Percentiles rank a stretch among this genome's conserved stretches.
These are phyloP conservation scores for Xylariales sp. DNA, from an alignment of 2,329 filamentous ascomycete species.

Conservation along the genomic window DNA sequence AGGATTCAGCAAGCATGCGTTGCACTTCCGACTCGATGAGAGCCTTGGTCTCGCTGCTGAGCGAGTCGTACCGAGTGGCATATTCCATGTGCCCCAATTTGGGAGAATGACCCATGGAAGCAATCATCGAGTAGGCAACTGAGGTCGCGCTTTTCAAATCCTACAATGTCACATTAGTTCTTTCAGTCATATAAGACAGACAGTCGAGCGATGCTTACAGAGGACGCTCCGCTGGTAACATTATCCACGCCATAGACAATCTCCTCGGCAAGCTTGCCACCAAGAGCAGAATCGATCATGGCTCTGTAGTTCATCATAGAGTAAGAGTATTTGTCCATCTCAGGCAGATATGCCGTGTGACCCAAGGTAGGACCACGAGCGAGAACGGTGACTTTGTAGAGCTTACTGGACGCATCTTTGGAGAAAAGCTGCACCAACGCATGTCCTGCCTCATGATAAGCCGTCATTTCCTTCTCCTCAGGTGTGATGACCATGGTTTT, in stretches of 20 bases:
- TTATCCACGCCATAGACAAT: constrained; percentile 87
- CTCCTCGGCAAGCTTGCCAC: constrained; percentile 86
- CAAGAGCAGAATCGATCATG: constrained; percentile 74
- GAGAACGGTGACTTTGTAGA: constrained; percentile 98
- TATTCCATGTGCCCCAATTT: constrained; percentile 88
- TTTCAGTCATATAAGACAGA: neutral
- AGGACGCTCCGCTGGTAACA: constrained; percentile 82
- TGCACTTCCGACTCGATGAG: constrained; percentile 87
- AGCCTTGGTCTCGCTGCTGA: constrained; percentile 82
- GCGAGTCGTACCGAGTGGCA: constrained; percentile 68
- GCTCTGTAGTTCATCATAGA: constrained; percentile 81
- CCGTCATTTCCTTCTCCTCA: constrained; percentile 94
- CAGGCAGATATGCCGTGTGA: constrained; percentile 80
- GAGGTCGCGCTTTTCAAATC: constrained; percentile 81
- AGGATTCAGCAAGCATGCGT: constrained; percentile 75
- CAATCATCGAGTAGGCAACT: constrained; percentile 83
- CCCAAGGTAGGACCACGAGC: constrained; percentile 83
- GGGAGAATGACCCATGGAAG: constrained; percentile 82
- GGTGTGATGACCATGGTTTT: constrained; percentile 85
- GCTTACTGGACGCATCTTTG: constrained; percentile 62
- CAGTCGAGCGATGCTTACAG: constrained; percentile 59
- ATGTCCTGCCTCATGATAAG: constrained; percentile 94
- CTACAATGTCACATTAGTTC: constrained; percentile 33
- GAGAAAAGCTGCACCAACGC: constrained; percentile 85
- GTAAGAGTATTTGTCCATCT: constrained; percentile 88